These are phyloP conservation scores for Lachancea cidri DNA, from an alignment of 805 yeast species.

Conservation along the genomic window DNA sequence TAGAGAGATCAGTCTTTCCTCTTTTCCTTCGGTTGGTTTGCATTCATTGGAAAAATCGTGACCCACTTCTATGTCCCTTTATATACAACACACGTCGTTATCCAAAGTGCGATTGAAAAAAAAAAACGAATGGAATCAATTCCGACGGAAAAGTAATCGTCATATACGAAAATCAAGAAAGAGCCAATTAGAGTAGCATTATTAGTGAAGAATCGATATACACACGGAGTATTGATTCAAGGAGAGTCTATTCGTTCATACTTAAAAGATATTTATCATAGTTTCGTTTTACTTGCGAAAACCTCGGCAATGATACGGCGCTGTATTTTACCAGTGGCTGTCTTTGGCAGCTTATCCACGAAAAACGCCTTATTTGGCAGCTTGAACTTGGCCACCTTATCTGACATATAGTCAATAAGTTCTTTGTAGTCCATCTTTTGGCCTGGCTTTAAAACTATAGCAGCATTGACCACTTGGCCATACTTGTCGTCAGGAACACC, in stretches of 20 bases:
- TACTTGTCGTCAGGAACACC: slow-evolving; percentile 64
- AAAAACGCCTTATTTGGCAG: slow-evolving; percentile 54
- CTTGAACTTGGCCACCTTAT: slow-evolving; percentile 51
- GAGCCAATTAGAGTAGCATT: too few species aligned
- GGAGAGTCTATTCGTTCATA: too few species aligned
- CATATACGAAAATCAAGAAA: too few species aligned
- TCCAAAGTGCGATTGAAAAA: background rate
- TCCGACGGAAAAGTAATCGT: background rate
- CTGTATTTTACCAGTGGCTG: slow-evolving; percentile 76
- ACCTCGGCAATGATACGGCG: slow-evolving; percentile 56
- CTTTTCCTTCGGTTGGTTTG: slow-evolving; percentile 1
- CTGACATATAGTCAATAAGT: slow-evolving; percentile 40
- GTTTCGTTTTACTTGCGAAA: slow-evolving; percentile 35
- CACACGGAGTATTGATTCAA: too few species aligned
- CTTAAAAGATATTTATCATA: too few species aligned
- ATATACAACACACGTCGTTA: background rate
- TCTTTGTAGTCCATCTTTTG: slow-evolving; percentile 38
- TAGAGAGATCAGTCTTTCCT: background rate
- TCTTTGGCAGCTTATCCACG: slow-evolving; percentile 61
- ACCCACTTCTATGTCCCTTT: background rate
- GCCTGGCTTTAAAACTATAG: slow-evolving; percentile 50
- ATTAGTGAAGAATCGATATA: too few species aligned
- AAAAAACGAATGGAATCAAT: background rate
- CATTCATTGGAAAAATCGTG: background rate
- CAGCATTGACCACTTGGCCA: slow-evolving; percentile 70